Conservation (phyloP, 1,284 basidiomycete genomes). For the Malassezia dermatis region DNA sequence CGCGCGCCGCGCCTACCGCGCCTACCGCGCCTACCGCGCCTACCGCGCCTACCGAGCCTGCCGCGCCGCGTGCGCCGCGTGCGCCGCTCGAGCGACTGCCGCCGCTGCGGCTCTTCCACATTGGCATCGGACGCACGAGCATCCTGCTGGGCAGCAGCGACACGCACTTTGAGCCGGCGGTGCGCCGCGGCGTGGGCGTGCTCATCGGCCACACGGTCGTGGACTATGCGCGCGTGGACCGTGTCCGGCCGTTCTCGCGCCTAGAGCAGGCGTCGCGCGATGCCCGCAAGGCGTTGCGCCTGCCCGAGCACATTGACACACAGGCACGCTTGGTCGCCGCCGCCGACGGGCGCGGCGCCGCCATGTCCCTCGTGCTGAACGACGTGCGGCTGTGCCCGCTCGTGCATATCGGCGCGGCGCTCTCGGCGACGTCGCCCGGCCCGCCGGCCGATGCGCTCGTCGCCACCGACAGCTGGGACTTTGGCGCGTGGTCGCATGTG, state of each 20-base stretch:
- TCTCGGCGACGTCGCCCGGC: not conserved
- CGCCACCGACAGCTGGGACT: conserved; percentile 10
- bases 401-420: conserved; percentile 5
- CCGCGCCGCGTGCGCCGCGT: too few species aligned
- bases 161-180: conserved; percentile 6
- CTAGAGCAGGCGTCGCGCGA: not conserved
- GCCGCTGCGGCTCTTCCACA: not conserved
- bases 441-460: not conserved
- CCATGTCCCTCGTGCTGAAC: not conserved
- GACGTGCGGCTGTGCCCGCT: conserved; percentile 8
- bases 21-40: not conserved
- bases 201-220: conserved; percentile 5
- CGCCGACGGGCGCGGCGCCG: not conserved
- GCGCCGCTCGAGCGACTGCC: conserved; percentile 3
- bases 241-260: not conserved
- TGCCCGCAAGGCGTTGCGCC: conserved; percentile 8
- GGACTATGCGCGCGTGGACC: conserved; percentile 6
- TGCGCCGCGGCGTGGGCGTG: conserved; percentile 10
- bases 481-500: conserved; percentile 3
- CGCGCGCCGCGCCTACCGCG: not conserved
- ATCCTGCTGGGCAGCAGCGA: conserved; percentile 6
- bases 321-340: not conserved
- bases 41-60: not conserved
- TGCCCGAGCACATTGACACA: conserved; percentile 8
- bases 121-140: not conserved